Evolutionary conservation across 1,284 basidiomycete species (phyloP), one percentile per base, ranked within the genome.

Genomic region (Rhodofomes roseus): DNA sequence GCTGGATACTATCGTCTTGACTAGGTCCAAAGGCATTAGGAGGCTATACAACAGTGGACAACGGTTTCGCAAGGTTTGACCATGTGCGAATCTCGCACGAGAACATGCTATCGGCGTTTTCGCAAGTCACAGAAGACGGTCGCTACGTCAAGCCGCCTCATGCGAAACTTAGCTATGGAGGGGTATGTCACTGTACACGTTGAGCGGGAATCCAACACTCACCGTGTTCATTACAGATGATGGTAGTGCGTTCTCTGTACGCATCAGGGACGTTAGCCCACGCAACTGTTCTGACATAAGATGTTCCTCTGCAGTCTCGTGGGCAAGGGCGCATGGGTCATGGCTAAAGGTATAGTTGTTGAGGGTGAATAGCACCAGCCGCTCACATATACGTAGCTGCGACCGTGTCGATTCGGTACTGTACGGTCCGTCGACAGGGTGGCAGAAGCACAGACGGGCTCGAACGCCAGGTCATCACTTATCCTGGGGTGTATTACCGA

Each of bases 21-120:
- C 25, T 8, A 86, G 85, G 90, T 12, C 85, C 89, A 2, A 90
- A 90, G 65, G 83, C 82, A 1, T 74, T 85, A 64, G 79, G 71
- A 23, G 88, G 82, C 1, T 83, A 74, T 62, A 72, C 78, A 0
- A 70, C 84, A 0, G 75, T 81, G 4, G 91, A 93, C 67, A 89
- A 93, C 61, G 90, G 90, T 1, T 93, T 83, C 63, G 85, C 82
- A 22, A 78, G 82, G 11, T 92, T 93, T 67, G 71, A 87, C 65
- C 84, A 81, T 60, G 83, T 92, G 59, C 80, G 86, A n/a, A 85
- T 93, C 58, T 89, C 91, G 0, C 82, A 86, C 56, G 79, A 80
- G 59, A 78, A 90, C 57, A 93, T 94, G 90, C 81, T 93, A 9
- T 86, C 84, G 41, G 86, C 84, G 60, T 92, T 91, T 65, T 84